Percentiles rank a stretch among this genome's conserved stretches.
Conservation (phyloP, 345 rosid species). For the Streptanthus diversifolius region DNA sequence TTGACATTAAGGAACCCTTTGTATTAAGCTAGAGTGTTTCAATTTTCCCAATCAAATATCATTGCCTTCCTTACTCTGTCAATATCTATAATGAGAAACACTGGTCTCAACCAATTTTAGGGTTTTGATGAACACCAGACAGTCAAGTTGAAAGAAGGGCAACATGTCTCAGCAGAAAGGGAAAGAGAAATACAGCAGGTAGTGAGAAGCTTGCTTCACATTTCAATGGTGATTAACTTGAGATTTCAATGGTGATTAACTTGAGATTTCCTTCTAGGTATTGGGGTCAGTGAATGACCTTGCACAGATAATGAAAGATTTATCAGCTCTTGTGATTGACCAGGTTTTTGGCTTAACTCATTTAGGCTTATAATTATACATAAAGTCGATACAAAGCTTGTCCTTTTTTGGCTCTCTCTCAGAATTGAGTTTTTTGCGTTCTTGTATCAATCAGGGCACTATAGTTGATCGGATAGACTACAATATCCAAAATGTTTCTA, state of each 20-base stretch:
- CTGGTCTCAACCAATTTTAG: conserved; percentile 26
- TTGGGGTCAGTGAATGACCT: conserved; percentile 86
- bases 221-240: neutral
- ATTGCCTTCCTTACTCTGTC: neutral
- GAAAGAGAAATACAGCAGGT: conserved; percentile 49
- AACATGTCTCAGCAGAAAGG: conserved; percentile 44
- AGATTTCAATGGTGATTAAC: neutral
- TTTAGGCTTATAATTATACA: neutral
- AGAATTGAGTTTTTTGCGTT: neutral
- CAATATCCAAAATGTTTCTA: conserved; percentile 76
- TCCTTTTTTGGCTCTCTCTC: neutral
- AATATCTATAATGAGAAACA: neutral
- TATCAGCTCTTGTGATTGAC: conserved; percentile 87
- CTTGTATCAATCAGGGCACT: conserved; percentile 56
- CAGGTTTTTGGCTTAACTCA: conserved; percentile 49
- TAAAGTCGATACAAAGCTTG: neutral
- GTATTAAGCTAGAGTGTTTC: neutral
- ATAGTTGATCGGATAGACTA: conserved; percentile 87
- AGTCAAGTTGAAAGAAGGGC: conserved; percentile 38
- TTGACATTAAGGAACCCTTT: neutral
- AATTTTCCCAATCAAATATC: neutral
- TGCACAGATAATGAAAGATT: conserved; percentile 91
- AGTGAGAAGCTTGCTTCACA: neutral
- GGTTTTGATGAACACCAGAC: conserved; percentile 45
- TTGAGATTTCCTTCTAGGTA: conserved; percentile 43